Evolutionary conservation across 2,329 filamentous ascomycete genomes (phyloP).

Genomic region (Teratosphaeria nubilosa): DNA sequence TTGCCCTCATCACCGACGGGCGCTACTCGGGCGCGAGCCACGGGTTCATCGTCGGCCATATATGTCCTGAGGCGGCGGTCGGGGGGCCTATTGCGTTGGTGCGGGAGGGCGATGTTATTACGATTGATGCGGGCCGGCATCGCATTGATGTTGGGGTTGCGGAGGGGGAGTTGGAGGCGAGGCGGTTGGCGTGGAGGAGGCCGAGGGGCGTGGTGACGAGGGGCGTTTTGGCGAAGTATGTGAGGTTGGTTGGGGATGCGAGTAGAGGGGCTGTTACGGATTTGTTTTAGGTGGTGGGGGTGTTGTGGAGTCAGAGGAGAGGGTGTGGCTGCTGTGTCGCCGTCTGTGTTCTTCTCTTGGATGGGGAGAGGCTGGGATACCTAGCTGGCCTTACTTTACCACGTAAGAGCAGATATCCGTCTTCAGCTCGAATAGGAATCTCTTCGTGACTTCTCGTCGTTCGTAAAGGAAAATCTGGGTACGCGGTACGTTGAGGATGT

Average conservation of each 20-base stretch:
- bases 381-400: too few relatives aligned
- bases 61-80: slow-evolving; percentile 79
- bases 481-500: too few relatives aligned
- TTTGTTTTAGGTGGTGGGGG: slow-evolving; percentile 13
- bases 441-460: too few relatives aligned
- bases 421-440: too few relatives aligned
- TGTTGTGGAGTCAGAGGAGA: too few relatives aligned
- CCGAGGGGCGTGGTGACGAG: slow-evolving; percentile 66
- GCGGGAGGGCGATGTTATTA: slow-evolving; percentile 67
- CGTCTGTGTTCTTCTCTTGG: too few relatives aligned
- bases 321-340: too few relatives aligned
- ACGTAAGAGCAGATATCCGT: too few relatives aligned
- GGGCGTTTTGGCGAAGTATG: slow-evolving; percentile 85
- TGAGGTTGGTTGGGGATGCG: slow-evolving; percentile 76
- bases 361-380: too few relatives aligned
- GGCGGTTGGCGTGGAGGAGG: slow-evolving; percentile 58
- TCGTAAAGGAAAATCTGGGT: too few relatives aligned
- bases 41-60: slow-evolving; percentile 89
- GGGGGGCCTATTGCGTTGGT: slow-evolving; percentile 85
- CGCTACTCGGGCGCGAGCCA: slow-evolving; percentile 81
- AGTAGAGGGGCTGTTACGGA: slow-evolving; percentile 88
- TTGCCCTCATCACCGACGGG: slow-evolving; percentile 87
- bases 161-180: slow-evolving; percentile 57
- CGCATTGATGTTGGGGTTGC: slow-evolving; percentile 59
- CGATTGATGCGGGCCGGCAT: slow-evolving; percentile 76